phyloP scores from a whole-genome alignment of 2,329 filamentous ascomycete genomes.

The Tothia fuscella region DNA sequence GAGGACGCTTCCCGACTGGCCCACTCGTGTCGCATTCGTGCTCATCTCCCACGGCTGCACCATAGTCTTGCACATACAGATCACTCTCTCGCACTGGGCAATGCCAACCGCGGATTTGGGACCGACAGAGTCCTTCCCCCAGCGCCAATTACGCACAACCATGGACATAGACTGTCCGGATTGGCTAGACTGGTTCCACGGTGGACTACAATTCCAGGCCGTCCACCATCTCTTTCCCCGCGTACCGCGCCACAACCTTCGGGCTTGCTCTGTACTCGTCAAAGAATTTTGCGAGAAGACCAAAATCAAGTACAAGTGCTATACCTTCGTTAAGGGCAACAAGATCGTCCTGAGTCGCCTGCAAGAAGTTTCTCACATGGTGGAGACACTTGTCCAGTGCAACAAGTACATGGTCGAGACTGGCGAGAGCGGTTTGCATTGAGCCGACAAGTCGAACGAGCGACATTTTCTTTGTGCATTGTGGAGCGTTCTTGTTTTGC shows the following conservation, averaged over 20 bases:
- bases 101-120: slow-evolving; percentile 87
- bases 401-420: slow-evolving; percentile 28
- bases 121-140: slow-evolving; percentile 72
- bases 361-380: slow-evolving; percentile 69
- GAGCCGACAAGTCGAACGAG: too few relatives aligned
- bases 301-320: slow-evolving; percentile 72
- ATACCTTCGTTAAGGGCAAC: slow-evolving; percentile 76
- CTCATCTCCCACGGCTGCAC: slow-evolving; percentile 71
- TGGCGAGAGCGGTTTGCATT: slow-evolving; percentile 26
- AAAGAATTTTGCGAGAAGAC: slow-evolving; percentile 73
- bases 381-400: slow-evolving; percentile 39
- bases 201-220: slow-evolving; percentile 79
- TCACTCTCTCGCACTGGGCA: slow-evolving; percentile 83
- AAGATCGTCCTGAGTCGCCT: slow-evolving; percentile 65
- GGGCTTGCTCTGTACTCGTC: slow-evolving; percentile 61
- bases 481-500: too few relatives aligned
- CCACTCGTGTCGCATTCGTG: slow-evolving; percentile 60
- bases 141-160: slow-evolving; percentile 82
- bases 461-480: too few relatives aligned
- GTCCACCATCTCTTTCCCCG: slow-evolving; percentile 79
- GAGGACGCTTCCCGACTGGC: slow-evolving; percentile 54
- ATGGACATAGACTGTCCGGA: slow-evolving; percentile 85
- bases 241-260: slow-evolving; percentile 74
- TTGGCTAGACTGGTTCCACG: slow-evolving; percentile 84
- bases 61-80: slow-evolving; percentile 75